A percentile compares a stretch with the other conserved stretches of the same genome.
phyloP scores from a whole-genome alignment of 108 stramenopile genomes.

The Epithemia pelagica region DNA sequence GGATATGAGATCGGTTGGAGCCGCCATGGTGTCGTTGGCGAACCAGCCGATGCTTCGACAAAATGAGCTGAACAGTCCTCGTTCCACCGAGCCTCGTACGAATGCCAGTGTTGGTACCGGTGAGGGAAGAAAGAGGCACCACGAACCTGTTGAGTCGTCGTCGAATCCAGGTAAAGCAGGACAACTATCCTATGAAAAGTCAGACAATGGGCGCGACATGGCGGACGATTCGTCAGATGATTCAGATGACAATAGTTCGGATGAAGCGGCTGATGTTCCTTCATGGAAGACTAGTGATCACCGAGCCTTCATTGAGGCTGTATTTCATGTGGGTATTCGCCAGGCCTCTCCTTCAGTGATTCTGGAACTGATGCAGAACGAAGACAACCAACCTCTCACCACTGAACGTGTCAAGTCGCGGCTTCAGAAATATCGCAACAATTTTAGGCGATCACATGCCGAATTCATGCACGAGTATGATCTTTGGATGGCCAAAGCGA shows the following conservation, averaged over 20 bases:
- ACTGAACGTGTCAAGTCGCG: constrained; percentile 45
- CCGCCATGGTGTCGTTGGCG: background rate
- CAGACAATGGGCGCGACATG: too few species aligned
- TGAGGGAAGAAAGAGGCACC: too few species aligned
- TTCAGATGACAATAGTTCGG: background rate
- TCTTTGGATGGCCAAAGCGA: constrained; percentile 21
- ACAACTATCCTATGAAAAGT: too few species aligned
- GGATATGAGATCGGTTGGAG: background rate
- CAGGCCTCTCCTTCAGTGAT: constrained; percentile 42
- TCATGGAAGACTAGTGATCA: constrained; percentile 10
- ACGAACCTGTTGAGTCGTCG: too few species aligned
- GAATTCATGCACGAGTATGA: constrained; percentile 45
- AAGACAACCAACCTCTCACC: constrained; percentile 28
- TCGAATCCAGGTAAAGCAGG: too few species aligned
- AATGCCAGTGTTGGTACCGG: too few species aligned
- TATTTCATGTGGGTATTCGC: constrained; percentile 40
- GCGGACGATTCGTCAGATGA: background rate
- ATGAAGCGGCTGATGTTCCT: background rate
- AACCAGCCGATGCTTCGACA: background rate
- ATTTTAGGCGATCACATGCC: constrained; percentile 24
- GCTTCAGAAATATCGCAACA: constrained; percentile 47
- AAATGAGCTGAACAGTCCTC: too few species aligned
- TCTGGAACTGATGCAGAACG: constrained; percentile 37
- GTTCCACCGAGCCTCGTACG: too few species aligned
- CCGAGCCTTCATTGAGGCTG: constrained; percentile 32